A percentile compares a stretch with the other conserved stretches of the same genome.
phyloP scores from a whole-genome alignment of 495 filamentous ascomycete species.

The Aspergillus taichungensis region DNA sequence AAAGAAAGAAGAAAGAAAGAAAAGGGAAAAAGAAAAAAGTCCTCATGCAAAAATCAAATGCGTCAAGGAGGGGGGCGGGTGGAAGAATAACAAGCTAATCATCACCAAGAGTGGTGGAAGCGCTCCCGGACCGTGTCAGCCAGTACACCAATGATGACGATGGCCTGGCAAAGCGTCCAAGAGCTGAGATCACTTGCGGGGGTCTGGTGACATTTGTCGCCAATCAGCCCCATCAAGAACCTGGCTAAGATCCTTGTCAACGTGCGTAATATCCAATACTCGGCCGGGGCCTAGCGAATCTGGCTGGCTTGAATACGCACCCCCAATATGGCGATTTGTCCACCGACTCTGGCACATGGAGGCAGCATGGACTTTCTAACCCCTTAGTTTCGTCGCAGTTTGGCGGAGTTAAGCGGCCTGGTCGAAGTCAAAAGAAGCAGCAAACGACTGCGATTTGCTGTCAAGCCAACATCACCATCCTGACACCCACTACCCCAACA shows the following conservation, averaged over 20 bases:
- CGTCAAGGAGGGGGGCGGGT: too few relatives aligned
- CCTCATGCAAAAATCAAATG: too few relatives aligned
- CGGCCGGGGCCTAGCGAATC: not conserved
- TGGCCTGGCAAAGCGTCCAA: not conserved
- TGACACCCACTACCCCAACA: slow-evolving; percentile 1
- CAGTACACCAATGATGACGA: too few relatives aligned
- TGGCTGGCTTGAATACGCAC: not conserved
- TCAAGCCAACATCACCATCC: not conserved
- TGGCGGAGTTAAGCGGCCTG: not conserved
- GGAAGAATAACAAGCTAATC: not conserved
- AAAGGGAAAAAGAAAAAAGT: too few relatives aligned
- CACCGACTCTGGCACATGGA: slow-evolving; percentile 10
- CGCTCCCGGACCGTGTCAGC: too few relatives aligned
- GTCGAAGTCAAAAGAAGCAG: slow-evolving; percentile 4
- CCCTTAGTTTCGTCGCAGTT: too few relatives aligned
- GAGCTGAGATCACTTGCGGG: slow-evolving; percentile 11
- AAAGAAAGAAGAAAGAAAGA: too few relatives aligned
- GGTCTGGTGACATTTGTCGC: slow-evolving; percentile 16
- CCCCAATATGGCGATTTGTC: not conserved
- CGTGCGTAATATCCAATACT: slow-evolving; percentile 8
- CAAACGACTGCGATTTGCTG: slow-evolving; percentile 6
- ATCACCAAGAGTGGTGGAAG: not conserved
- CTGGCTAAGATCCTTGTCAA: slow-evolving; percentile 8
- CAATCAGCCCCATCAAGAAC: slow-evolving; percentile 4
- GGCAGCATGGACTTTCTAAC: not conserved